Percentiles rank a stretch among this genome's conserved stretches.
Evolutionary conservation across 2,329 filamentous ascomycete genomes (phyloP).

Genomic region (Tolypocladium ophioglossoides): DNA sequence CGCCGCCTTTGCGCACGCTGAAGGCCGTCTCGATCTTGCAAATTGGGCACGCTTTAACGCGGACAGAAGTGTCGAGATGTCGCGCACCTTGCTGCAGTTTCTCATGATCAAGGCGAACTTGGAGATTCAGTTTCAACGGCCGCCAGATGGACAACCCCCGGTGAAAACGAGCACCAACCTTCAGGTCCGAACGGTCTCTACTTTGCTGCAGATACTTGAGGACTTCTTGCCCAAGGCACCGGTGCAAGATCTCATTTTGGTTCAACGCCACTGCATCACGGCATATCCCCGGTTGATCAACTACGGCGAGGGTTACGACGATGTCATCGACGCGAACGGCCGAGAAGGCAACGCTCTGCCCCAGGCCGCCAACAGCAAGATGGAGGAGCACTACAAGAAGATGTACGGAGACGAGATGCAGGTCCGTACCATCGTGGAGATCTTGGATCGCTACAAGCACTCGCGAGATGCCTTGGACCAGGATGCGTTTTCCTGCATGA

Average conservation of each 20-base stretch:
- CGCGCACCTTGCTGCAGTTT: slow-evolving; percentile 65
- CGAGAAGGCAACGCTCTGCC: slow-evolving; percentile 73
- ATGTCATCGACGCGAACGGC: slow-evolving; percentile 80
- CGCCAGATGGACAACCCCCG: slow-evolving; percentile 47
- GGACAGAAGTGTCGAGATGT: slow-evolving; percentile 56
- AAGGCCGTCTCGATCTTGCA: slow-evolving; percentile 67
- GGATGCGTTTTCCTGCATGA: slow-evolving; percentile 97
- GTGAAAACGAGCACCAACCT: slow-evolving; percentile 60
- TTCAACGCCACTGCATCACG: slow-evolving; percentile 83
- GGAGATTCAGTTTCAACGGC: slow-evolving; percentile 64
- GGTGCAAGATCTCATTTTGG: slow-evolving; percentile 59
- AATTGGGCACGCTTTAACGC: slow-evolving; percentile 68
- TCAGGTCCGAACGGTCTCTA: slow-evolving; percentile 74
- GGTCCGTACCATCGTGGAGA: slow-evolving; percentile 74
- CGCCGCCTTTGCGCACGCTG: slow-evolving; percentile 73
- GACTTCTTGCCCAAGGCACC: slow-evolving; percentile 52
- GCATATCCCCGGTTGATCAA: slow-evolving; percentile 93
- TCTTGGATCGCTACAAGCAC: slow-evolving; percentile 77
- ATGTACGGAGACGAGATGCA: slow-evolving; percentile 93
- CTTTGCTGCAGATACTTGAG: slow-evolving; percentile 68
- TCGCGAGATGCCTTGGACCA: slow-evolving; percentile 78
- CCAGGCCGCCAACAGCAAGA: slow-evolving; percentile 69
- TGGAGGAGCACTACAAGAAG: slow-evolving; percentile 96
- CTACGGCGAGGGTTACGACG: slow-evolving; percentile 85
- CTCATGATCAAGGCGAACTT: slow-evolving; percentile 74